phyloP scores from a whole-genome alignment of 495 filamentous ascomycete species.

The Hypoxylon fragiforme region DNA sequence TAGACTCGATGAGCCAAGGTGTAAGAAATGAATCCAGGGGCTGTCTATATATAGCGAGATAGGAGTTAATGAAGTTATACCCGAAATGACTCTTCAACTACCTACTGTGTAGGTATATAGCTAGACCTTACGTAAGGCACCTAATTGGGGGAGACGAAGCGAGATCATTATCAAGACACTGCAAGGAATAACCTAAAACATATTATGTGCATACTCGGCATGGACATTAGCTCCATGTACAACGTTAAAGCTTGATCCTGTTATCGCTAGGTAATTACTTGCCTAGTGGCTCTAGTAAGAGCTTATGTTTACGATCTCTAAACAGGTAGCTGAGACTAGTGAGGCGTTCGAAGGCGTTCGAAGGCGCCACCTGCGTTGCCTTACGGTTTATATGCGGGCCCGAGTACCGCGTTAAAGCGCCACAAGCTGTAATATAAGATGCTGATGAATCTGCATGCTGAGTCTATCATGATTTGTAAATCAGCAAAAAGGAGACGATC shows the following conservation, averaged over 20 bases:
- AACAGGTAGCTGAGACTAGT: slow-evolving; percentile 2
- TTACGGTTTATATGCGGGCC: slow-evolving; percentile 8
- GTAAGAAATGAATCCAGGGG: no score
- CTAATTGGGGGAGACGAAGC: slow-evolving; percentile 6
- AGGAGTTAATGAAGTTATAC: neutral
- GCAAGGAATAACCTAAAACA: neutral
- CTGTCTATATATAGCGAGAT: no score
- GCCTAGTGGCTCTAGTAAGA: neutral
- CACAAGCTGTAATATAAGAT: neutral
- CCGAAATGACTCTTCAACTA: neutral
- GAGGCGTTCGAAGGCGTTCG: no score
- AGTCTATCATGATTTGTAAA: slow-evolving; percentile 4
- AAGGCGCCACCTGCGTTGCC: slow-evolving; percentile 15
- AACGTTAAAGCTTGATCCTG: neutral
- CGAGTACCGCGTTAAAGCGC: slow-evolving; percentile 2
- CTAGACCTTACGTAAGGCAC: slow-evolving; percentile 1
- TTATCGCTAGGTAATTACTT: neutral
- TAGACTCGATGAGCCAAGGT: no score
- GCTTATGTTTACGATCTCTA: neutral
- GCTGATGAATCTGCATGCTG: slow-evolving; percentile 12
- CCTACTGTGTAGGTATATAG: neutral
- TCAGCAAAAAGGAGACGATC: slow-evolving; percentile 5
- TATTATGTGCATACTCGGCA: neutral
- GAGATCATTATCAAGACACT: neutral
- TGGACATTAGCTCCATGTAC: neutral